phyloP scores from a whole-genome alignment of 75 land plant genomes.

The Cunninghamia lanceolata region DNA sequence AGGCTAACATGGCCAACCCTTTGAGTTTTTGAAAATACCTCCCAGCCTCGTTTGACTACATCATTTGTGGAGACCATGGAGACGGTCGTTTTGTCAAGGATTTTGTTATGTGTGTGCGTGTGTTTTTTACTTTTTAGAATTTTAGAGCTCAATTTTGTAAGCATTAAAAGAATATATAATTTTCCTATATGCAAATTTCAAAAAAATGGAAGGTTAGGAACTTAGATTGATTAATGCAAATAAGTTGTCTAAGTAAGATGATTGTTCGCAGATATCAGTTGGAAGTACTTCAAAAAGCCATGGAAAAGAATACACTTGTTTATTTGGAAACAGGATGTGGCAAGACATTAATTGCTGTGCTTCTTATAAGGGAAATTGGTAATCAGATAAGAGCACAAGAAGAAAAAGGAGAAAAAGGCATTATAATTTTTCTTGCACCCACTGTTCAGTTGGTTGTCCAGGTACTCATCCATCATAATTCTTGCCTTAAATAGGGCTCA shows the following conservation, averaged over 20 bases:
- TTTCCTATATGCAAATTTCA: background rate
- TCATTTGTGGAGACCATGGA: background rate
- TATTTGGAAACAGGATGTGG: conserved; percentile 88
- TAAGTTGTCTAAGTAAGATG: background rate
- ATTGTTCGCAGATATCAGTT: conserved; percentile 55
- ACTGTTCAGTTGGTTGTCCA: conserved; percentile 81
- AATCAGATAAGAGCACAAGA: conserved; percentile 13
- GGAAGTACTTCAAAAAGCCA: conserved; percentile 54
- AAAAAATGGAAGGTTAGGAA: background rate
- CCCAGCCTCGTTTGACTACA: background rate
- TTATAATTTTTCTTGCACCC: conserved; percentile 81
- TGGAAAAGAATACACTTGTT: conserved; percentile 68
- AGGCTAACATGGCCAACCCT: background rate
- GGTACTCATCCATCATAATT: conserved; percentile 27
- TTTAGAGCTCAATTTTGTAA: background rate
- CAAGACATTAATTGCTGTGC: conserved; percentile 83
- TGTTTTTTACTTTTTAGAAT: too few species aligned
- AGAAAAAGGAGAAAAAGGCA: conserved; percentile 20
- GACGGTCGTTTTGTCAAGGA: background rate
- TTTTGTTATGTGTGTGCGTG: background rate
- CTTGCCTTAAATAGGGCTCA: background rate
- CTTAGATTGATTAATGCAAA: background rate
- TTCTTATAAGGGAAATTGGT: conserved; percentile 63
- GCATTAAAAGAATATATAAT: background rate
- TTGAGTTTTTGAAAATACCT: background rate